phyloP scores from a whole-genome alignment of 306 rosid species.

The Vigna trinervia region DNA sequence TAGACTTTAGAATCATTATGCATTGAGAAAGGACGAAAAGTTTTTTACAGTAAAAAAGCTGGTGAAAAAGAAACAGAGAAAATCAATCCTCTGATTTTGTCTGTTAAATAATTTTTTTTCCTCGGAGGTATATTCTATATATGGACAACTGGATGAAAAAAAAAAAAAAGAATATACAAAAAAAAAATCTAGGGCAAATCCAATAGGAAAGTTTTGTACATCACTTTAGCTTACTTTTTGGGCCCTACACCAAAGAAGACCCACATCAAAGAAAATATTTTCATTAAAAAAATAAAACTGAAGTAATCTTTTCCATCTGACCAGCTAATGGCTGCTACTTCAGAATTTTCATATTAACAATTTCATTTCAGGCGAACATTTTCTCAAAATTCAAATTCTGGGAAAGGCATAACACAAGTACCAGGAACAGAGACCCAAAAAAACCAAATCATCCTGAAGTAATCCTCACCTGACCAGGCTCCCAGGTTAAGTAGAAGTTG shows the following conservation, averaged over 20 bases:
- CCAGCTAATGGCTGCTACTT: background rate
- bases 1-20: slow-evolving; percentile 1
- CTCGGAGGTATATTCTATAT: slow-evolving; percentile 2
- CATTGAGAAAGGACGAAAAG: slow-evolving; percentile 17
- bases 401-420: slow-evolving; percentile 11
- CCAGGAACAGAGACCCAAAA: slow-evolving; percentile 17
- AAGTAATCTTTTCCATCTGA: background rate
- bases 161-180: background rate
- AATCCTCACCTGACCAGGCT: slow-evolving; percentile 91
- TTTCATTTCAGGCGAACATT: background rate
- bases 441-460: slow-evolving; percentile 15
- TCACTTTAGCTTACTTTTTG: background rate
- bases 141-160: slow-evolving; percentile 29
- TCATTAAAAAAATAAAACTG: no score
- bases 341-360: no score
- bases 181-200: background rate
- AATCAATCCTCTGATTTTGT: slow-evolving; percentile 31
- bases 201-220: slow-evolving; percentile 5
- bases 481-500: slow-evolving; percentile 97
- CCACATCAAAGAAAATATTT: background rate
- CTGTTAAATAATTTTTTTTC: background rate
- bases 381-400: slow-evolving; percentile 32
- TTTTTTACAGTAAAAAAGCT: slow-evolving; percentile 11
- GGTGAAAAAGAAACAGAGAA: slow-evolving; percentile 16
- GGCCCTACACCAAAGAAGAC: slow-evolving; percentile 4